phyloP scores from a whole-genome alignment of 73 alveolate genomes.

The Paramecium biaurelia region DNA sequence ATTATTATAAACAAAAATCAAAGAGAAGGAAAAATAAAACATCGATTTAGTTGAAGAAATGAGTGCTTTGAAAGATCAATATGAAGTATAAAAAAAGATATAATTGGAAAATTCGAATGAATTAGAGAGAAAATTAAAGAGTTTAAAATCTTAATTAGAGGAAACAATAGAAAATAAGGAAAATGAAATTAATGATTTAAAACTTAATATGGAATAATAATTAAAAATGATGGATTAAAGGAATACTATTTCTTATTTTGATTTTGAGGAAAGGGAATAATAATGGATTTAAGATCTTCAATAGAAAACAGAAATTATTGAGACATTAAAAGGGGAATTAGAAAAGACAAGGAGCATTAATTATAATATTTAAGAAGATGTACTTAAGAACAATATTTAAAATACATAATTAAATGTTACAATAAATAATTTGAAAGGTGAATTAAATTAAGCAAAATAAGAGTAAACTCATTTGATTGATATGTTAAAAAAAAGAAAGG shows the following conservation, averaged over 20 bases:
- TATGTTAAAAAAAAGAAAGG: constrained; percentile 20
- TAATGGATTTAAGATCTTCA: neutral
- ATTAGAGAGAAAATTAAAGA: constrained; percentile 4
- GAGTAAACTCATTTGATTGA: neutral
- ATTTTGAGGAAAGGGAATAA: constrained; percentile 28
- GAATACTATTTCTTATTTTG: neutral
- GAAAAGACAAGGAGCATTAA: constrained; percentile 15
- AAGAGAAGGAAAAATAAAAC: constrained; percentile 12
- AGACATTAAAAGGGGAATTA: neutral
- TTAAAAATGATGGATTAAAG: neutral
- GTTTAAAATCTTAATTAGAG: neutral
- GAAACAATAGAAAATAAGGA: neutral
- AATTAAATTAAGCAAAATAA: neutral
- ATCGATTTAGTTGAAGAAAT: neutral
- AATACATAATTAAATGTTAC: neutral
- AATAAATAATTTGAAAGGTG: neutral
- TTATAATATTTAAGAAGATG: neutral
- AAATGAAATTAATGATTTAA: neutral
- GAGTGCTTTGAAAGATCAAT: neutral
- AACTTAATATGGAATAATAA: neutral
- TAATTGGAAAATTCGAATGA: neutral
- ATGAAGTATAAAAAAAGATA: neutral
- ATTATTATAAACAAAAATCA: neutral
- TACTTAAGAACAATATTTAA: neutral
- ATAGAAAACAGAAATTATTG: neutral